Conservation (phyloP, 106 monocot species). For the Phalaenopsis equestris region DNA sequence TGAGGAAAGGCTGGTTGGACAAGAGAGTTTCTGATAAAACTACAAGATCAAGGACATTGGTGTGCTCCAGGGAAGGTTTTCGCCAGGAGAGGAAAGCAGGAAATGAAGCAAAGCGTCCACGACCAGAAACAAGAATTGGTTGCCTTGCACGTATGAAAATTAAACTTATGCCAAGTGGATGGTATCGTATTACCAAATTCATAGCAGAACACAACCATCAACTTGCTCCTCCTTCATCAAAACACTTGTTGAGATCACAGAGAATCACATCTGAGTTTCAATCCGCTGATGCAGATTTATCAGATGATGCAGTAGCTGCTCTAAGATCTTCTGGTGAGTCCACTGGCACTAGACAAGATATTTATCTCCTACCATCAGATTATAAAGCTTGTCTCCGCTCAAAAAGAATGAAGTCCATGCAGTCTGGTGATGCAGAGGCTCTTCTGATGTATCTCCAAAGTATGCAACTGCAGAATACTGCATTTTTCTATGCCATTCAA, state of each 20-base stretch:
- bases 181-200: conserved; percentile 17
- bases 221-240: conserved; percentile 17
- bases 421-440: conserved; percentile 21
- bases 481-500: conserved; percentile 28
- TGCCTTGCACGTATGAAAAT: conserved; percentile 25
- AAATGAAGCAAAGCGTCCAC: conserved; percentile 19
- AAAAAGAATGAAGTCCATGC: conserved; percentile 21
- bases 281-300: conserved; percentile 1
- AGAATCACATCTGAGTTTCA: conserved; percentile 20
- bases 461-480: conserved; percentile 15
- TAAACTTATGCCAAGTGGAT: conserved; percentile 9
- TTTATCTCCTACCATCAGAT: conserved; percentile 14
- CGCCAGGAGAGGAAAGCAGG: conserved; percentile 11
- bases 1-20: conserved; percentile 13
- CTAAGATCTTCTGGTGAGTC: conserved; percentile 8
- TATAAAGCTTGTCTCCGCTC: conserved; percentile 15
- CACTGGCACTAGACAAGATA: background rate
- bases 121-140: conserved; percentile 21
- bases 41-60: conserved; percentile 16
- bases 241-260: conserved; percentile 28
- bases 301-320: conserved; percentile 10
- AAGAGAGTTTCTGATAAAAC: conserved; percentile 9
- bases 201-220: conserved; percentile 18
- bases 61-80: conserved; percentile 21
- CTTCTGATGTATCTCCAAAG: conserved; percentile 23